Conservation (phyloP, 305 asterid species). For the Coffea humblotiana region DNA sequence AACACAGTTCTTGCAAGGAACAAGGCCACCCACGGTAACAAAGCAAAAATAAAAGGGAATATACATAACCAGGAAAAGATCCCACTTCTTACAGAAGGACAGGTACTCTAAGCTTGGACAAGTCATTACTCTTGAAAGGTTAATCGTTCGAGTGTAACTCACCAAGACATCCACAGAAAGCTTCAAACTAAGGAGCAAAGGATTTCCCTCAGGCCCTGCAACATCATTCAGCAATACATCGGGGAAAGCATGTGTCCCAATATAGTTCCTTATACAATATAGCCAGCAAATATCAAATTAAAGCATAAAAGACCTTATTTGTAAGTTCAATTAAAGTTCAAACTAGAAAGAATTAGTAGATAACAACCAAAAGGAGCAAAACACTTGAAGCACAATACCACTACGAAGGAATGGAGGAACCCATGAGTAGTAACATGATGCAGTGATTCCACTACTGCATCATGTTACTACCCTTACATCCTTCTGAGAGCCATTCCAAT, state of each 20-base stretch:
- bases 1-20: neutral
- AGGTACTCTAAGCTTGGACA: neutral
- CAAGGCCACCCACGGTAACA: neutral
- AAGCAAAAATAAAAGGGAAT: neutral
- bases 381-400: neutral
- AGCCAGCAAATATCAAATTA: constrained; percentile 30
- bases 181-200: constrained; percentile 90
- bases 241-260: constrained; percentile 76
- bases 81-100: neutral
- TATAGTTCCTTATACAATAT: constrained; percentile 59
- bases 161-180: constrained; percentile 99
- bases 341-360: constrained; percentile 9
- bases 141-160: constrained; percentile 32
- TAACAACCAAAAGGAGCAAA: neutral
- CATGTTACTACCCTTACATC: neutral
- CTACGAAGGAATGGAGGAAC: neutral
- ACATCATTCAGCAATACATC: constrained; percentile 93
- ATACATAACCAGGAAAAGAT: neutral
- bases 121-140: constrained; percentile 9
- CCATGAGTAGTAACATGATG: neutral
- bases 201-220: constrained; percentile 97
- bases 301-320: constrained; percentile 2
- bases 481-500: neutral
- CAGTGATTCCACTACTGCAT: neutral
- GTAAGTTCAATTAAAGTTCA: constrained; percentile 4